Base-by-base conservation (phyloP, 306 rosid genomes). In the Oxytropis ochrocephala region DNA sequence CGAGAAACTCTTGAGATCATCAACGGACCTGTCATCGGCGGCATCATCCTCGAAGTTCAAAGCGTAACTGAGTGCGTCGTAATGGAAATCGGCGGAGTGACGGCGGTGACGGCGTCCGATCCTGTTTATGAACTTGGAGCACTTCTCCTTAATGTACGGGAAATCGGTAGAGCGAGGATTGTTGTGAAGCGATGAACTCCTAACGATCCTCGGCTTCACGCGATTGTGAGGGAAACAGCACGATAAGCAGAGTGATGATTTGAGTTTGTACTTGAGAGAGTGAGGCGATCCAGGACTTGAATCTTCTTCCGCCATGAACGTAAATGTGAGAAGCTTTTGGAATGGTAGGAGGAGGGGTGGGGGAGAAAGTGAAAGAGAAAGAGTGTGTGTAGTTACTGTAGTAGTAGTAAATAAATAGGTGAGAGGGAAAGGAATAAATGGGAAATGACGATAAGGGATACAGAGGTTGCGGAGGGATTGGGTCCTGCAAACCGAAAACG, bases 81-180 rank as follows among this genome's bases (percentile, higher is more conserved):
- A 92, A 12, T 58, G 87, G 70, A 84, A 87, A 33, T 86, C 96
- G 13, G 89, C 83, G 39, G 96, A 87, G 59, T 86, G 89, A 30
- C 87, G 87, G 65, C 91, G 88, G 27, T 59, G 3, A 72, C 67
- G 81, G 74, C 83, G 80, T 2, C 88, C 82, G 78, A 91, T 71
- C 2, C 82, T 75, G 6, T 78, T 50, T 48, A 87, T 83, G 76
- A 83, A 79, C 57, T 41, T 71, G 72, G 69, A 46, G 81, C 87
- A 84, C 76, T 75, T 83, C 9, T 78, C 85, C 64, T 74, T 85
- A 2, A 73, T 4, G n/a, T 84, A 81, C 4, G 81, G 81, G 14
- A 61, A 54, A 33, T 79, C 84, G 2, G 51, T 74, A 56, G 71
- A 64, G 66, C 82, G 85, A n/a, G 82, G 29, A 19, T 73, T 82